Conservation (phyloP, 441 rosid genomes). For the Populus trichocarpa region DNA sequence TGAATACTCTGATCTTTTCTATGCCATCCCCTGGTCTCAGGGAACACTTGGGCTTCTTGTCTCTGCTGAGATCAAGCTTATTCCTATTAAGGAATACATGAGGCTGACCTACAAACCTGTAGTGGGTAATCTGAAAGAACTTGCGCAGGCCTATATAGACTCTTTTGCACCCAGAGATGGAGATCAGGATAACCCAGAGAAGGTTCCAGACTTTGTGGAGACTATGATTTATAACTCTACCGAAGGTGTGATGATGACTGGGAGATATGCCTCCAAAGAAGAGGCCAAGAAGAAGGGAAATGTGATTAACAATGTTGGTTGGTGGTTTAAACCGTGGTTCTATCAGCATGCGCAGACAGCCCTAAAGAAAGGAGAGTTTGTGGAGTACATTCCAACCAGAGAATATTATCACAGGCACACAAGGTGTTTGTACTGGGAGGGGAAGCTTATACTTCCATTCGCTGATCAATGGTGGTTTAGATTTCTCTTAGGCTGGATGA, state of each 20-base stretch:
- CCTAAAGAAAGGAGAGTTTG: constrained; percentile 79
- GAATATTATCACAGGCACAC: constrained; percentile 98
- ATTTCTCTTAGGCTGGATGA: constrained; percentile 90
- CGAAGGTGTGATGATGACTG: constrained; percentile 92
- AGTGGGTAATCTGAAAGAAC: constrained; percentile 55
- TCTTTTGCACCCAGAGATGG: constrained; percentile 88
- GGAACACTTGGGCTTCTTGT: constrained; percentile 95
- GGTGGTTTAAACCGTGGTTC: constrained; percentile 99
- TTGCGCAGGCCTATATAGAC: constrained; percentile 81
- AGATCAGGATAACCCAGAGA: constrained; percentile 63
- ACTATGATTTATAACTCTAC: constrained; percentile 71
- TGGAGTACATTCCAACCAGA: constrained; percentile 90
- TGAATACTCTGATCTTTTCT: constrained; percentile 85
- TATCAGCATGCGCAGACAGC: constrained; percentile 93
- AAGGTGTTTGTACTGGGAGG: constrained; percentile 97
- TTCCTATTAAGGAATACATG: constrained; percentile 88
- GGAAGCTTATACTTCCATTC: constrained; percentile 96
- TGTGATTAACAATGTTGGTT: constrained; percentile 74
- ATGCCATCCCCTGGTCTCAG: constrained; percentile 97
- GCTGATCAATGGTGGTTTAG: constrained; percentile 98
- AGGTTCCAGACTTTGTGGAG: constrained; percentile 96
- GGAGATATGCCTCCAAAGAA: constrained; percentile 86
- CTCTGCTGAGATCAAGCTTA: constrained; percentile 87
- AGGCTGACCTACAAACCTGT: constrained; percentile 88
- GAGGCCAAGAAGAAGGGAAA: constrained; percentile 94